Evolutionary conservation across 2,329 filamentous ascomycete species (phyloP), one percentile per base, ranked within the genome.

Genomic region (Thelonectria blattea): DNA sequence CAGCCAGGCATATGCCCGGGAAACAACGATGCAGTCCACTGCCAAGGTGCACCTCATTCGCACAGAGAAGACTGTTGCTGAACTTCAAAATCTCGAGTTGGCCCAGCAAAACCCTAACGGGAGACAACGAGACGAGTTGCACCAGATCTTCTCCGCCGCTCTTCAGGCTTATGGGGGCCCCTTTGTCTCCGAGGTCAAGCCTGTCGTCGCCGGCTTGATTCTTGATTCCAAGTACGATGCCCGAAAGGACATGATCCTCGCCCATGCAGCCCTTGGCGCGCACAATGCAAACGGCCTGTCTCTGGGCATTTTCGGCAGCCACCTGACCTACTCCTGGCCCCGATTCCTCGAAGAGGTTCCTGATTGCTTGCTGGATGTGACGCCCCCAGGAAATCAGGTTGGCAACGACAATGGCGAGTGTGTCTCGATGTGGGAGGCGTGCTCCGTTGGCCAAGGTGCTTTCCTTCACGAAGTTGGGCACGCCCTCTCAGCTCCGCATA

Each of bases 391-490:
- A 0, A 71, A 75, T 27, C 71, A 71, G 0, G 74, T 80, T 2
- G 77, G 74, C 0, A 77, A 80, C 57, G 77, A 80, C 53, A 79
- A 79, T 48, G 72, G 73, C 22, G 74, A 80, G 58, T 81, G 79
- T 57, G 65, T 61, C 1, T 76, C 75, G 17, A 76, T 81, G 70
- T 79, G 79, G 73, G 77, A 78, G 58, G 78, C 80, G 7, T 82
- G 80, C 59, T 74, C 77, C 6, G 71, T 81, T 67, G 80, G 88
- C 9, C 90, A 91, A 67, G 88, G 88, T 2, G 88, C 88, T 17
- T 89, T 92, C 73, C 75, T 92, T 27, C 89, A 91, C 68, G 88
- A 91, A 73, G 86, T 88, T 2, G 88, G 89, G 2, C 88, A 90
- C 74, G 78, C 91, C 14, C 88, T 92, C 63, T 88, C 88, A 27